phyloP scores from a whole-genome alignment of 2,329 filamentous ascomycete genomes.

The Colletotrichum sp. region DNA sequence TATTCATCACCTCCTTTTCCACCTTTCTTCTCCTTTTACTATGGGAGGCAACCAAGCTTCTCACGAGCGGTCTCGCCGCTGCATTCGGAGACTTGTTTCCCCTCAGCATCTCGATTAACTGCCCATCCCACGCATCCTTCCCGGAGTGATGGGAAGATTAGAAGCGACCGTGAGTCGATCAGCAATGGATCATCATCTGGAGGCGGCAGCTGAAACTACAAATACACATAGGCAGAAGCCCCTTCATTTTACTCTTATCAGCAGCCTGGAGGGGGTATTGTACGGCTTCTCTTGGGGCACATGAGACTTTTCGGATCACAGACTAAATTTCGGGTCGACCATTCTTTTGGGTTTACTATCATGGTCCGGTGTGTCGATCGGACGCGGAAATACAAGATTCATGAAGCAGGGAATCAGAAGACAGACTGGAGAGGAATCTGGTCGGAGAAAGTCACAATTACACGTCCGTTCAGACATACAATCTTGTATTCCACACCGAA shows the following conservation, averaged over 20 bases:
- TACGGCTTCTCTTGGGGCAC: background rate
- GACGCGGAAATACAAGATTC: background rate
- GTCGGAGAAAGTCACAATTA: fast-evolving
- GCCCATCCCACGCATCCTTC: background rate
- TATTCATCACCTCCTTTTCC: too few species aligned
- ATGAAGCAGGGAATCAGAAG: background rate
- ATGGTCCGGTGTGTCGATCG: background rate
- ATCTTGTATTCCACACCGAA: background rate
- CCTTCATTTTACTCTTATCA: fast-evolving
- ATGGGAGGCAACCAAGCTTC: too few species aligned
- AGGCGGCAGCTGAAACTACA: background rate
- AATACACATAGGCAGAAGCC: too few species aligned
- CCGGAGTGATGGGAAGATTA: background rate
- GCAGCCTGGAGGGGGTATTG: fast-evolving
- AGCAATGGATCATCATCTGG: background rate
- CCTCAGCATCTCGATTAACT: background rate
- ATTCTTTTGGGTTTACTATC: background rate
- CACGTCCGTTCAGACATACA: background rate
- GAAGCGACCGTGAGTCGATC: fast-evolving
- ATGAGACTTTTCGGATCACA: background rate
- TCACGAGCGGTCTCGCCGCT: too few species aligned
- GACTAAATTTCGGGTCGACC: background rate
- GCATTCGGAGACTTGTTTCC: background rate
- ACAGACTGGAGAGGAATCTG: fast-evolving
- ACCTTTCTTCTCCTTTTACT: too few species aligned